Evolutionary conservation across 2,329 filamentous ascomycete genomes (phyloP), one percentile per base, ranked within the genome.

Genomic region (Triangularia verruculosa): DNA sequence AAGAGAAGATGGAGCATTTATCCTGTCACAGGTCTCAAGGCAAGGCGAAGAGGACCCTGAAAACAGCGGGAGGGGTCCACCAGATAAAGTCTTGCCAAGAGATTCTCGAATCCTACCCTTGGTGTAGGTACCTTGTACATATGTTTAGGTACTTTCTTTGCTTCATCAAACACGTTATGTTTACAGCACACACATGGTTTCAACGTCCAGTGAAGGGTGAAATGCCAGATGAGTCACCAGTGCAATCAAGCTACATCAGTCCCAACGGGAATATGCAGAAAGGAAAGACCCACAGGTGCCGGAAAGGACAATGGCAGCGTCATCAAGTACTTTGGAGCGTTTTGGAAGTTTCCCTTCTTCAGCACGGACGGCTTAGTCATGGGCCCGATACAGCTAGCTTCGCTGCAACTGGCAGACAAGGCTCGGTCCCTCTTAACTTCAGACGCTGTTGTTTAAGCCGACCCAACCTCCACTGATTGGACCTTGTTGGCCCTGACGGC

Each of bases 401-500:
- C 47, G 9, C 47, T 52, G 47, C 47, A 52, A 20, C 47, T 22
- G 47, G 34, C 34, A 15, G 34, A 39, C 34, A 39, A 39, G 24
- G 24, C 47, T 52, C 20, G 51, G 51, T 54, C 39, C 39, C 39
- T 47, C 22, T 54, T 25, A 25, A 52, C 20, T 54, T 54, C 51
- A 54, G 22, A 54, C 51, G 51, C 51, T 54, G 51, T 59, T 30
- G 24, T 54, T 60, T 52, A 28, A 57, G 34, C 56, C 2, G 28
- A 25, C 64, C 47, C 39, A 30, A 43, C 57, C 59, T 57, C 57
- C 54, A 28, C 20, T 54, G 51, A 27, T 54, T 62, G 57, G 52
- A 56, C 55, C 20, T 43, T 52, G 30, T 58, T 43, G 9, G 47
- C 15, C 15, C 22, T 51, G 51, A 47, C 39, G 39, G 39, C 17